phyloP scores from a whole-genome alignment of 2,329 filamentous ascomycete species.

The Fusarium proliferatum region DNA sequence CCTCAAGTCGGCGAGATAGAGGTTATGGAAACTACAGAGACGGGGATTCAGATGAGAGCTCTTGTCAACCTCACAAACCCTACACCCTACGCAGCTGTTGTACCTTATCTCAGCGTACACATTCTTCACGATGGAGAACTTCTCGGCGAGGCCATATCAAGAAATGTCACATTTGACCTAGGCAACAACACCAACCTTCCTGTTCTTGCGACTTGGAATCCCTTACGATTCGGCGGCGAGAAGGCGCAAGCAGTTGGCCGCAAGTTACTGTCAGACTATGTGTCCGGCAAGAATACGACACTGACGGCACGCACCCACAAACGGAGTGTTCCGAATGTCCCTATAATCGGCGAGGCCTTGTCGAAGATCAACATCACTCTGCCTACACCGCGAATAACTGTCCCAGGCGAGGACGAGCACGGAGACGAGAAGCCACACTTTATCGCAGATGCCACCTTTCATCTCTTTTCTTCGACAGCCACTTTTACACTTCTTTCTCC shows the following conservation, averaged over 20 bases:
- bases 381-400: constrained; percentile 73
- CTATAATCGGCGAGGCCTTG: constrained; percentile 77
- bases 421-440: constrained; percentile 66
- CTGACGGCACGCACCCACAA: constrained; percentile 78
- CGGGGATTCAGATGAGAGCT: constrained; percentile 77
- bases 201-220: constrained; percentile 80
- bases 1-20: constrained; percentile 78
- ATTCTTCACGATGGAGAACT: constrained; percentile 78
- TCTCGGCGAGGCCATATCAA: constrained; percentile 78
- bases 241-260: constrained; percentile 71
- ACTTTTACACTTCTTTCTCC: constrained; percentile 87
- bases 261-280: constrained; percentile 83
- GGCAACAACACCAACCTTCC: constrained; percentile 79
- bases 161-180: constrained; percentile 69
- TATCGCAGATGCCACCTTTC: constrained; percentile 86
- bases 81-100: constrained; percentile 81
- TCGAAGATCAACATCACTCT: constrained; percentile 78
- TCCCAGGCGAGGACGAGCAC: constrained; percentile 60
- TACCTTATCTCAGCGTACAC: constrained; percentile 85
- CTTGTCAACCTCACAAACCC: constrained; percentile 89
- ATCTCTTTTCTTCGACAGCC: constrained; percentile 87
- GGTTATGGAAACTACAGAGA: constrained; percentile 77
- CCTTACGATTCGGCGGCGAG: constrained; percentile 69
- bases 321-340: constrained; percentile 78
- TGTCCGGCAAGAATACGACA: constrained; percentile 88